Percentiles rank a stretch among this genome's conserved stretches.
Conservation (phyloP, 495 filamentous ascomycete species). For the Acidomyces sp. region DNA sequence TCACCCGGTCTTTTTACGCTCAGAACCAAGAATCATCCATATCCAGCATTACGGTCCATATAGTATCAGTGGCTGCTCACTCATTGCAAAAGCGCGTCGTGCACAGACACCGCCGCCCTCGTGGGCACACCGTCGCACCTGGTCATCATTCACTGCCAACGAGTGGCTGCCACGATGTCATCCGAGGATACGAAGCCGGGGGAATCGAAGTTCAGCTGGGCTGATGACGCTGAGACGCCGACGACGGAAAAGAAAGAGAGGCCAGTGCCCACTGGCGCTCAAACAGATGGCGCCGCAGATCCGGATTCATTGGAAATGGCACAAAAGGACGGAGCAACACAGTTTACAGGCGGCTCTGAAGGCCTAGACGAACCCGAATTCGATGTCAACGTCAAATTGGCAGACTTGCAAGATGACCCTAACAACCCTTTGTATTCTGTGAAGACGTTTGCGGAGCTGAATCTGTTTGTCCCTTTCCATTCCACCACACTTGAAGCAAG, state of each 20-base stretch:
- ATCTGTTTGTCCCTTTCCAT: conserved; percentile 46
- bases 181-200: conserved; percentile 7
- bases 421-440: conserved; percentile 79
- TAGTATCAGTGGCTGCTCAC: no score
- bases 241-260: conserved; percentile 1
- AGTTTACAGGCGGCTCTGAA: conserved; percentile 27
- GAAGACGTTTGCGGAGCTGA: conserved; percentile 72
- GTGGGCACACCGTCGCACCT: no score
- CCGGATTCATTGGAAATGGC: conserved; percentile 21
- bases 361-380: conserved; percentile 58
- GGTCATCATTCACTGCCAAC: background rate
- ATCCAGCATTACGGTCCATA: no score
- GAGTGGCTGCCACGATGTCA: background rate
- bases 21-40: no score
- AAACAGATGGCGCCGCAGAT: background rate
- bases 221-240: conserved; percentile 17
- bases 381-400: conserved; percentile 80
- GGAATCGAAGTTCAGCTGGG: conserved; percentile 17
- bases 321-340: conserved; percentile 42
- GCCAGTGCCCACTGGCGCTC: background rate
- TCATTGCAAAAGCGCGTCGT: no score
- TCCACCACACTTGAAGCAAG: background rate
- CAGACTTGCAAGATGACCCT: conserved; percentile 73
- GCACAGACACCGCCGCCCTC: no score
- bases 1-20: no score